Conservation (phyloP, 345 rosid genomes). For the Cochlearia excelsa region DNA sequence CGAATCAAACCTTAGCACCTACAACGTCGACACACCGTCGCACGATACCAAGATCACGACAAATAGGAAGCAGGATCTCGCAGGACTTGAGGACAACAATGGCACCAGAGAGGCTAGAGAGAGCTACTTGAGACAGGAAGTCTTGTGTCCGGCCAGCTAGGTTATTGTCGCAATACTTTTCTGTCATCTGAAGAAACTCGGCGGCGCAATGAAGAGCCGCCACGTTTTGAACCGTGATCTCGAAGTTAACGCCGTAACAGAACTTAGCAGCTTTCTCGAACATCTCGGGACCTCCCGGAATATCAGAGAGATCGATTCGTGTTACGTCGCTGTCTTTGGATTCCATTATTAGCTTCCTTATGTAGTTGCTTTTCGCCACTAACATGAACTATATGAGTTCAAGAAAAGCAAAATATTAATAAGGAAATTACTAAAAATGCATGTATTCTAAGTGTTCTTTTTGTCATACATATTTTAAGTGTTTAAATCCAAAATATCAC, state of each 20-base stretch:
- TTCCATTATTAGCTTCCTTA: slow-evolving; percentile 72
- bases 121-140: slow-evolving; percentile 76
- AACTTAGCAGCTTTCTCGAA: slow-evolving; percentile 92
- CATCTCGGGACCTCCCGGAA: slow-evolving; percentile 93
- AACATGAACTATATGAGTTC: slow-evolving; percentile 66
- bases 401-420: neutral
- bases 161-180: slow-evolving; percentile 62
- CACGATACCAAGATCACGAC: slow-evolving; percentile 70
- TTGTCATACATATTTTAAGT: too few species aligned
- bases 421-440: too few species aligned
- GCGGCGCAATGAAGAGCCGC: slow-evolving; percentile 90
- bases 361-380: slow-evolving; percentile 85
- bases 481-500: too few species aligned
- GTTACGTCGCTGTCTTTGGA: slow-evolving; percentile 59
- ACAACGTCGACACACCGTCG: slow-evolving; percentile 70
- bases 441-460: too few species aligned
- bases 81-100: slow-evolving; percentile 81
- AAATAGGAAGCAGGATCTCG: slow-evolving; percentile 66
- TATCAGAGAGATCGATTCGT: slow-evolving; percentile 56
- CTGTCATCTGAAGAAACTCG: slow-evolving; percentile 84
- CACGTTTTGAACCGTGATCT: slow-evolving; percentile 88
- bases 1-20: slow-evolving; percentile 47
- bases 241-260: slow-evolving; percentile 94
- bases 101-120: slow-evolving; percentile 84
- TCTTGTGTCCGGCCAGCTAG: slow-evolving; percentile 86